Conservation (phyloP, 169 alveolate genomes). For the Perkinsus chesapeaki region DNA sequence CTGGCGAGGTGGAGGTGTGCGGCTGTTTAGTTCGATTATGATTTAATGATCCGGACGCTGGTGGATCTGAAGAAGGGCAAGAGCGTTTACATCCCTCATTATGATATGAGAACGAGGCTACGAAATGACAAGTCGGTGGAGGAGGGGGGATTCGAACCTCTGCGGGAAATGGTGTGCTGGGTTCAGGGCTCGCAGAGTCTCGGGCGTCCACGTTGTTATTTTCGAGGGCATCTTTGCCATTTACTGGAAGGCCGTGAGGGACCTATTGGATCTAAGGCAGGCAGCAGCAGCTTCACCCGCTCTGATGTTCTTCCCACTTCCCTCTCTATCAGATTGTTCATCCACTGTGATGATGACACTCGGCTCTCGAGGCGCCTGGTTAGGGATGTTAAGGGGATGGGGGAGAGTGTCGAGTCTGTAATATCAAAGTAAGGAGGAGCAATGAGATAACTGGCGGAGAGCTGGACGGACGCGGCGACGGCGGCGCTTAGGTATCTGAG, state of each 20-base stretch:
- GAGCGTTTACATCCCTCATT: background rate
- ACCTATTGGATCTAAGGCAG: background rate
- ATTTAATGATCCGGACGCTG: background rate
- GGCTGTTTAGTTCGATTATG: background rate
- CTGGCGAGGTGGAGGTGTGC: background rate
- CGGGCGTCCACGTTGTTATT: background rate
- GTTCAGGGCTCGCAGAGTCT: background rate
- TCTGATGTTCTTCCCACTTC: background rate
- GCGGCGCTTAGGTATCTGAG: background rate
- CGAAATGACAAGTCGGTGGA: background rate
- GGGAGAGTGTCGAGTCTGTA: background rate
- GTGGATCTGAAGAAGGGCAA: background rate
- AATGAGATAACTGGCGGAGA: background rate
- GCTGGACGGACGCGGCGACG: background rate
- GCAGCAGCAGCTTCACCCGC: background rate
- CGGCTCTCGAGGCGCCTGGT: background rate
- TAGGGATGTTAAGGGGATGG: background rate
- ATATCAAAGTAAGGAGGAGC: background rate
- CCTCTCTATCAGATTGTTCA: background rate
- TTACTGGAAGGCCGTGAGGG: background rate
- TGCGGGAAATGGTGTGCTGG: background rate
- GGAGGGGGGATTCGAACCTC: background rate
- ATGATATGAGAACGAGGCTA: background rate
- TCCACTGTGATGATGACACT: background rate
- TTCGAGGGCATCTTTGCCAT: background rate